Base-by-base conservation (phyloP, 2,329 filamentous ascomycete genomes). In the Sclerotinia borealis region DNA sequence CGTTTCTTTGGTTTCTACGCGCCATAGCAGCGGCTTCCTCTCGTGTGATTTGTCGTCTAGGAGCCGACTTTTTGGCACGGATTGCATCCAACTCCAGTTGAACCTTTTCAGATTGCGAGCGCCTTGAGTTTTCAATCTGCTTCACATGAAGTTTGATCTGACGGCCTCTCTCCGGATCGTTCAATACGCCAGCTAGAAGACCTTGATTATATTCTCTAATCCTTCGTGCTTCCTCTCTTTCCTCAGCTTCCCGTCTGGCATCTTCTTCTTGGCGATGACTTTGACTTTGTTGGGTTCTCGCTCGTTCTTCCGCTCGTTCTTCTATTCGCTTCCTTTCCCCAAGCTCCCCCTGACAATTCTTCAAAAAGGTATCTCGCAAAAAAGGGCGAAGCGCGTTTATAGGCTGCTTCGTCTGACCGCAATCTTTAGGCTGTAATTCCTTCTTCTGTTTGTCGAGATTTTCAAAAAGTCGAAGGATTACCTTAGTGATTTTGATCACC, bases 41-140 rank as follows among this genome's bases (percentile, higher is more conserved):
- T 7, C 64, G 67, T 70, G 27, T 8, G 29, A 27, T 34, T 37
- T 36, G 45, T 27, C 19, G 47, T 64, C 65, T 10, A 66, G 67
- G 27, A 60, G 27, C 3, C 67, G 36, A 11, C 64, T 64, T 17
- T 59, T 61, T 15, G 27, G 60, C 4, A 64, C 10, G 3, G 47
- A 62, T 41, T 52, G 47, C 29, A 41, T 29, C 19, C 8, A 56
- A 11, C 7, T 31, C 39, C 5, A 9, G 27, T 31, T 27, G n/a
- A n/a, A 41, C 36, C 8, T 10, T 62, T n/a, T 31, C 25, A 25
- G 36, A 7, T 34, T 56, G 52, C 34, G 52, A 39, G n/a, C 43
- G 52, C 17, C 25, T 56, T 17, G 19, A 19, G 19, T 45, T 43
- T 13, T 41, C 19, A 17, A 43, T 45, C n/a, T 11, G 29, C 13